Base-by-base conservation (phyloP, 2,329 filamentous ascomycete species). In the Ambrosiella beaveri region DNA sequence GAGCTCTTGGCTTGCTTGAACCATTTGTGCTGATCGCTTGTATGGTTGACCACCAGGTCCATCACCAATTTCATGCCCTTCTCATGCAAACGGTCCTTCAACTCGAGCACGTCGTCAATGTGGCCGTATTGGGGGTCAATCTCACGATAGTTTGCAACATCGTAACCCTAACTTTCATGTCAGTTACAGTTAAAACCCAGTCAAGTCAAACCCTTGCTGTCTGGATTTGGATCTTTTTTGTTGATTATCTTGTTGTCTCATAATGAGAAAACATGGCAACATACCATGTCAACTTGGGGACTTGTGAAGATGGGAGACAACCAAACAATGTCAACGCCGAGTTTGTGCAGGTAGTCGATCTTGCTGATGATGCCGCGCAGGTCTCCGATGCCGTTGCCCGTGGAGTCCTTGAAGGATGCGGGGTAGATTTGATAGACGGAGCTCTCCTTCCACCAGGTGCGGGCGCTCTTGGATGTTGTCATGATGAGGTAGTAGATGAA, bases 41-140 rank as follows among this genome's bases (percentile, higher is more conserved):
- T 88, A 66, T 89, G 85, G 62, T 88, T 88, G 57, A 87, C 78
- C 1, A 88, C 85, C 8, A 88, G 70, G 64, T 88, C 85, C 63
- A 88, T 76, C 19, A 88, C 75, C 9, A 88, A 71, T 65, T 81
- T 84, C 77, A 88, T 85, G 1, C 75, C 78, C 1, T 81, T 71
- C 38, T 74, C 67, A 61, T 87, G 82, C 35, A 80, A 75, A 27
- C 75, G 75, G 53, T 78, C 67, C 57, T 83, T 81, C 57, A 88
- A 68, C 1, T 70, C 66, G 54, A 87, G 82, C 19, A 88, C 78
- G 65, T 89, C 83, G 55, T 72, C 71, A 44, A 89, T 70, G 15
- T 80, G 80, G 13, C 85, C 85, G 62, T 86, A 88, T 13, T 75
- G 75, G 1, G 78, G 73, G 62, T 87, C 75, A 56, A 89, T 81